Evolutionary conservation across 2,329 filamentous ascomycete species (phyloP).

Genomic region (Paecilomyces formosus): DNA sequence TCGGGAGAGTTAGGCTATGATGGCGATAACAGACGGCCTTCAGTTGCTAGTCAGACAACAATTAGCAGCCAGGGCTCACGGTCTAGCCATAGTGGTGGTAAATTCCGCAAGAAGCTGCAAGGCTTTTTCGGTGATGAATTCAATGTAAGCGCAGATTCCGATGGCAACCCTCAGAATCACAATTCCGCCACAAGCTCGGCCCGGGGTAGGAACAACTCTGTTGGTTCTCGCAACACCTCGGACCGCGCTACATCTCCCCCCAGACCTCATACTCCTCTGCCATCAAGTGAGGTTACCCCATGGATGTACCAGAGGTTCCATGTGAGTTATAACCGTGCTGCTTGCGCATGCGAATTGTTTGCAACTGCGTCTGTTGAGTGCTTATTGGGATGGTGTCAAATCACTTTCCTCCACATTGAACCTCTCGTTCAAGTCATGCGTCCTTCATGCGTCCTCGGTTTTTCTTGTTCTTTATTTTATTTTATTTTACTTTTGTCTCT

Average conservation of each 20-base stretch:
- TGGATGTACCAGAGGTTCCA: constrained; percentile 88
- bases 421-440: too few species aligned
- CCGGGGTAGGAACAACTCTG: constrained; percentile 75
- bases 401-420: not conserved
- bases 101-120: constrained; percentile 72
- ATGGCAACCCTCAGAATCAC: constrained; percentile 53
- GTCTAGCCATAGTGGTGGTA: constrained; percentile 56
- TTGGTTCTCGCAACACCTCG: constrained; percentile 54
- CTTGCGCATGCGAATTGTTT: not conserved
- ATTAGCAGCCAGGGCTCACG: constrained; percentile 81
- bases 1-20: constrained; percentile 55
- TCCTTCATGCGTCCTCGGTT: too few species aligned
- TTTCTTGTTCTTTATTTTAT: not conserved
- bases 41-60: constrained; percentile 78
- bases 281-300: constrained; percentile 90
- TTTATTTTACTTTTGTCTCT: not conserved
- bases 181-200: constrained; percentile 42
- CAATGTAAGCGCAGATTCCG: constrained; percentile 56
- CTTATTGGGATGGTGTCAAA: not conserved
- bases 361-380: not conserved
- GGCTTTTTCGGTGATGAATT: constrained; percentile 92
- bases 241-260: constrained; percentile 64
- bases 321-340: constrained; percentile 41
- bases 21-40: constrained; percentile 72
- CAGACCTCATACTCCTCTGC: constrained; percentile 74